Conservation (phyloP, 345 rosid genomes). For the Laguncularia racemosa region DNA sequence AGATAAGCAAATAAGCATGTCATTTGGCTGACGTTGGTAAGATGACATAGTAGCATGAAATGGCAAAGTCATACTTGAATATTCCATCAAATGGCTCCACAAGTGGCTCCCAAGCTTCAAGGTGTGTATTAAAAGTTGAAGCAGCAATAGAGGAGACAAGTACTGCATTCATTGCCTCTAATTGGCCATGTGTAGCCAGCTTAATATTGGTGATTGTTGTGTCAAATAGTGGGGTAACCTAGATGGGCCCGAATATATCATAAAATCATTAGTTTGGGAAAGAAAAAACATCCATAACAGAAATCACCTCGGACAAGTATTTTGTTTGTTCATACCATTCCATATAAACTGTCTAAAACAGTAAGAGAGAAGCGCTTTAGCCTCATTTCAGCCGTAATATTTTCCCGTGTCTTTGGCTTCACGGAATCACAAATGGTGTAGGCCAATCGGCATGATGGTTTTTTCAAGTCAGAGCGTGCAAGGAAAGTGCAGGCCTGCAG, state of each 20-base stretch:
- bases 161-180: constrained; percentile 96
- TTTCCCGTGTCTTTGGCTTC: constrained; percentile 83
- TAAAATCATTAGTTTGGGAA: constrained; percentile 6
- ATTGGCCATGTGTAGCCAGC: constrained; percentile 89
- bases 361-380: constrained; percentile 83
- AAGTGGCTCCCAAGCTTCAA: constrained; percentile 99
- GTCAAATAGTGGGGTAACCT: constrained; percentile 96
- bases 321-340: constrained; percentile 53
- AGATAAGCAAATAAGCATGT: background rate
- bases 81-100: constrained; percentile 99
- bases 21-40: background rate
- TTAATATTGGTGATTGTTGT: constrained; percentile 81
- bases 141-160: constrained; percentile 87
- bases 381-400: constrained; percentile 76
- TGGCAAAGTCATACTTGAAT: constrained; percentile 58
- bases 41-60: constrained; percentile 10
- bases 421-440: constrained; percentile 77
- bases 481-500: constrained; percentile 95
- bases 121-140: constrained; percentile 82
- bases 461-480: constrained; percentile 79
- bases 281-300: background rate
- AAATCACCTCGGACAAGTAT: background rate
- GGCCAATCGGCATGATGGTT: constrained; percentile 73
- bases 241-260: constrained; percentile 17
- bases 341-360: constrained; percentile 77